Conservation (phyloP, 495 filamentous ascomycete genomes). For the Chaetomium cochliodes region DNA sequence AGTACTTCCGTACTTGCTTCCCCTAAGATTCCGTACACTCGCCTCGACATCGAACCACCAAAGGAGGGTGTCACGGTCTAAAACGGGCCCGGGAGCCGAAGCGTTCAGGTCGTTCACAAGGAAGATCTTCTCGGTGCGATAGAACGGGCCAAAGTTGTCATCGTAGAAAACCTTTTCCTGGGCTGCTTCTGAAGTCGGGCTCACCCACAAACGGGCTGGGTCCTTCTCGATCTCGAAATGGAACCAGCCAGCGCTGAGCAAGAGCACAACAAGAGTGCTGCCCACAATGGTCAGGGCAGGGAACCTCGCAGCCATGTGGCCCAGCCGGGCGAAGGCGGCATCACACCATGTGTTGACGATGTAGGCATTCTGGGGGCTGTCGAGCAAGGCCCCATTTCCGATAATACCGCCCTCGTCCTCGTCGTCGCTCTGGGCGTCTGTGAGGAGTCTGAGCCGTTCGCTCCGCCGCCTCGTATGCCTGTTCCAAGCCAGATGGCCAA, state of each 20-base stretch:
- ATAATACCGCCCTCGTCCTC: conserved; percentile 84
- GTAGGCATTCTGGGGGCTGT: conserved; percentile 71
- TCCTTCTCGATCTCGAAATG: conserved; percentile 83
- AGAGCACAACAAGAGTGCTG: conserved; percentile 65
- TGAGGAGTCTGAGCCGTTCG: conserved; percentile 79
- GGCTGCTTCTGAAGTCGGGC: conserved; percentile 84
- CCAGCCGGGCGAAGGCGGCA: conserved; percentile 77
- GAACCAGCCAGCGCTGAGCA: conserved; percentile 84
- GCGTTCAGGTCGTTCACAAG: conserved; percentile 79
- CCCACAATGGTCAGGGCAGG: conserved; percentile 76
- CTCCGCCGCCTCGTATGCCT: conserved; percentile 69
- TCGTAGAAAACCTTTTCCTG: conserved; percentile 95
- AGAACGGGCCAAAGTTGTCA: conserved; percentile 92
- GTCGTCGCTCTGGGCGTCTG: conserved; percentile 88
- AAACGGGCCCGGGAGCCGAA: conserved; percentile 65
- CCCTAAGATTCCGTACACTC: conserved; percentile 66
- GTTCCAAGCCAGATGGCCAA: conserved; percentile 71
- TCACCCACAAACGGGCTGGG: conserved; percentile 92
- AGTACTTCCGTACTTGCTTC: conserved; percentile 57
- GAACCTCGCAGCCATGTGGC: conserved; percentile 74
- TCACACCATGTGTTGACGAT: conserved; percentile 75
- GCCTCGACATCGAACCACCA: conserved; percentile 97
- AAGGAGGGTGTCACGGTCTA: conserved; percentile 79
- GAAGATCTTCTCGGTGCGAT: conserved; percentile 89
- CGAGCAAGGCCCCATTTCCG: conserved; percentile 64